Percentiles rank a stretch among this genome's conserved stretches.
Evolutionary conservation across 129 eudicot genomes (phyloP).

Genomic region (Flaveria sonorensis): DNA sequence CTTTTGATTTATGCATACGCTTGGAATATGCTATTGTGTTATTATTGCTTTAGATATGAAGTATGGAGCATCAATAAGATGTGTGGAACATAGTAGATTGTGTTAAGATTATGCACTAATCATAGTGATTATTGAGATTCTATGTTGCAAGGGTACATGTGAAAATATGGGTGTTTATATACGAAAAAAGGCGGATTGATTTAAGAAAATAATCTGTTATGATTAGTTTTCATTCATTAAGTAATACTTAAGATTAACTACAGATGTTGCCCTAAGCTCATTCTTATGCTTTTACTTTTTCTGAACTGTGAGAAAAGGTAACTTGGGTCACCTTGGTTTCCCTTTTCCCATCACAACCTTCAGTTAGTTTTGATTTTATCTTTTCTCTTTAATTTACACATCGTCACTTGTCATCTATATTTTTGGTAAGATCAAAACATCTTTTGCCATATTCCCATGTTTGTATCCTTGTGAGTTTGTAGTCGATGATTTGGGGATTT

Average conservation of each 20-base stretch:
- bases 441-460: not conserved
- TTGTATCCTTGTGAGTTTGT: not conserved
- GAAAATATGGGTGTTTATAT: not conserved
- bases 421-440: not conserved
- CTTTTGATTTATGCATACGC: not conserved
- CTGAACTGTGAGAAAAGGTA: not conserved
- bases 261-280: not conserved
- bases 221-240: not conserved
- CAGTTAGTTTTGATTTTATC: not conserved
- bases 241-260: not conserved
- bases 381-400: not conserved
- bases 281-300: not conserved
- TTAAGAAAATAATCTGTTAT: not conserved
- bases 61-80: not conserved
- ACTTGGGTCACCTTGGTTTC: not conserved
- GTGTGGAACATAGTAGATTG: not conserved
- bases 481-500: not conserved
- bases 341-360: not conserved
- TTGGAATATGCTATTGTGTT: not conserved
- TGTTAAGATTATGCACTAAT: not conserved
- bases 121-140: not conserved
- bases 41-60: not conserved
- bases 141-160: not conserved
- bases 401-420: not conserved
- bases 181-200: too few species aligned